Percentiles rank a stretch among this genome's conserved stretches.
phyloP scores from a whole-genome alignment of 257 asterid genomes.

The Cruciata laevipes region DNA sequence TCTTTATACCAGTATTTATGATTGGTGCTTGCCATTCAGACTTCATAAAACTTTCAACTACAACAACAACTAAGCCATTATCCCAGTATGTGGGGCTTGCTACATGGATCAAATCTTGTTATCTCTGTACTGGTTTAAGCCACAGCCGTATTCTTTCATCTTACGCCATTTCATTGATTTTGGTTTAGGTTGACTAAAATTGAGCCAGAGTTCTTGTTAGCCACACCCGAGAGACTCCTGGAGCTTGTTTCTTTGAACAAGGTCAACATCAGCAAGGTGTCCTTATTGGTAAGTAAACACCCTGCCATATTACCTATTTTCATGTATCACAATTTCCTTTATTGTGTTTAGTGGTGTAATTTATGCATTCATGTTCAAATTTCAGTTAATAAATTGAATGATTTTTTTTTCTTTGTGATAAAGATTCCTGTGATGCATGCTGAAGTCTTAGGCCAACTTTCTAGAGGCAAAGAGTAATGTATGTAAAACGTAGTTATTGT shows the following conservation, averaged over 20 bases:
- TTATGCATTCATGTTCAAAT: background rate
- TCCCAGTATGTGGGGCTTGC: no score
- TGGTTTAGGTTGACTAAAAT: conserved; percentile 50
- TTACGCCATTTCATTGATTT: conserved; percentile 7
- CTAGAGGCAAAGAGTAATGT: background rate
- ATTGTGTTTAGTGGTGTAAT: background rate
- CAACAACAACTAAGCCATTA: no score
- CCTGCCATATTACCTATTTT: background rate
- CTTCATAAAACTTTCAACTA: background rate
- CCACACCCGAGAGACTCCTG: conserved; percentile 73
- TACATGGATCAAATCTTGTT: background rate
- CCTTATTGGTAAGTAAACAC: conserved; percentile 51
- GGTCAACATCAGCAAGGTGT: conserved; percentile 51
- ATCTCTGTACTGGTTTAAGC: background rate
- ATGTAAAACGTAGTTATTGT: background rate
- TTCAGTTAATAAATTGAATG: background rate
- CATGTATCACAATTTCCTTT: background rate
- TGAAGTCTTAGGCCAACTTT: no score
- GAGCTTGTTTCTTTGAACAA: conserved; percentile 55
- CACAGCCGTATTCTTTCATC: background rate
- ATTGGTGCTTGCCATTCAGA: background rate
- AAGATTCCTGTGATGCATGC: background rate
- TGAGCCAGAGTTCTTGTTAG: conserved; percentile 74
- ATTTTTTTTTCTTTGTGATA: background rate
- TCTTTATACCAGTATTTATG: background rate